These are phyloP conservation scores for Boehmeria nivea DNA, from an alignment of 306 rosid genomes.

Conservation along the genomic window DNA sequence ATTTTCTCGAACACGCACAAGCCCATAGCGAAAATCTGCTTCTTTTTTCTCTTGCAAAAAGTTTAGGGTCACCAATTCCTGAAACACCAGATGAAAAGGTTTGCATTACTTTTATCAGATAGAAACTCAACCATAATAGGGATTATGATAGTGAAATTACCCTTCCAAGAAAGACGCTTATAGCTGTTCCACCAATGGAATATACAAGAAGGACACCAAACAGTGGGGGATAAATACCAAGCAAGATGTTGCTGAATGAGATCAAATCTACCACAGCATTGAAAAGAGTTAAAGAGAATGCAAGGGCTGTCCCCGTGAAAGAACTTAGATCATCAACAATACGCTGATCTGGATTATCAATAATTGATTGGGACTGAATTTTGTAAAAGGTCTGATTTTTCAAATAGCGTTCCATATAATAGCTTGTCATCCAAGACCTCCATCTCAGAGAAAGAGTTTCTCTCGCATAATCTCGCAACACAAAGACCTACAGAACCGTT, in stretches of 20 bases:
- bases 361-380: constrained; percentile 90
- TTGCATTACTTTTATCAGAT: neutral
- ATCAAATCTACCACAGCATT: constrained; percentile 84
- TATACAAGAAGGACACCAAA: constrained; percentile 76
- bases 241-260: constrained; percentile 87
- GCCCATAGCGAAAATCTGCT: constrained; percentile 98
- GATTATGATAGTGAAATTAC: constrained; percentile 30
- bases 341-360: constrained; percentile 94
- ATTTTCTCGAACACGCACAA: constrained; percentile 91
- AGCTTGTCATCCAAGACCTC: constrained; percentile 99
- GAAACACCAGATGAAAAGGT: constrained; percentile 18
- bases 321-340: constrained; percentile 93
- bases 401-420: constrained; percentile 86
- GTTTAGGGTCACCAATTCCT: constrained; percentile 82
- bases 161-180: constrained; percentile 83
- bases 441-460: constrained; percentile 89
- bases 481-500: constrained; percentile 61
- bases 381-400: constrained; percentile 78
- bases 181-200: constrained; percentile 90
- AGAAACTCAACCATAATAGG: constrained; percentile 1
- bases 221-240: constrained; percentile 89
- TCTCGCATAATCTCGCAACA: constrained; percentile 82
- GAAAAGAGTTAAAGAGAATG: constrained; percentile 73
- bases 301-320: constrained; percentile 79
- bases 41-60: constrained; percentile 99